Percentiles rank a stretch among this genome's conserved stretches.
These are phyloP conservation scores for Ogataea trehaloabstinens DNA, from an alignment of 805 yeast species.

Conservation along the genomic window DNA sequence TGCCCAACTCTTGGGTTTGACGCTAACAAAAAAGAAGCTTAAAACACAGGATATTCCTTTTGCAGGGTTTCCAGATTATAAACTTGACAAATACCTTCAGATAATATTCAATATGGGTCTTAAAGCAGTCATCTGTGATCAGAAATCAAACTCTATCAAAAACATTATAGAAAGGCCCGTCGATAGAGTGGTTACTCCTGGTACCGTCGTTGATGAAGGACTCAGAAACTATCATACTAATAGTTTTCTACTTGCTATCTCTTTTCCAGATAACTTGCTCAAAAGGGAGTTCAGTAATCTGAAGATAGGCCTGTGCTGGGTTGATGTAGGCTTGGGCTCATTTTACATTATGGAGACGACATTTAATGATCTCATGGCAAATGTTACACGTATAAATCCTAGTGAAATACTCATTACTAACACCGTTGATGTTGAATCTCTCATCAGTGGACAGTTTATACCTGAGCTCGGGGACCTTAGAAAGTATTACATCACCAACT, in stretches of 20 bases:
- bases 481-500: conserved; percentile 59
- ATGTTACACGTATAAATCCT: conserved; percentile 76
- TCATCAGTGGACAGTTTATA: conserved; percentile 52
- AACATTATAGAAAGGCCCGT: conserved; percentile 62
- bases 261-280: conserved; percentile 52
- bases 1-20: conserved; percentile 69
- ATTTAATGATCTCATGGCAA: conserved; percentile 60
- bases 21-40: conserved; percentile 58
- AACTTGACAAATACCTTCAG: conserved; percentile 69
- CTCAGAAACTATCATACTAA: conserved; percentile 70
- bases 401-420: conserved; percentile 68
- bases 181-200: conserved; percentile 83
- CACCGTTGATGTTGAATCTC: conserved; percentile 36
- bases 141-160: conserved; percentile 35
- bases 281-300: conserved; percentile 32
- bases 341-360: conserved; percentile 66
- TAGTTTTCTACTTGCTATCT: conserved; percentile 66
- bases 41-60: conserved; percentile 56
- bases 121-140: conserved; percentile 84
- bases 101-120: conserved; percentile 65
- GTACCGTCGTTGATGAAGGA: conserved; percentile 85
- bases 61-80: conserved; percentile 87
- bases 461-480: conserved; percentile 57
- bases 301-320: conserved; percentile 78
- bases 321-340: conserved; percentile 82